Percentiles rank a stretch among this genome's conserved stretches.
Conservation (phyloP, 306 rosid species). For the Oemleria cerasiformis region DNA sequence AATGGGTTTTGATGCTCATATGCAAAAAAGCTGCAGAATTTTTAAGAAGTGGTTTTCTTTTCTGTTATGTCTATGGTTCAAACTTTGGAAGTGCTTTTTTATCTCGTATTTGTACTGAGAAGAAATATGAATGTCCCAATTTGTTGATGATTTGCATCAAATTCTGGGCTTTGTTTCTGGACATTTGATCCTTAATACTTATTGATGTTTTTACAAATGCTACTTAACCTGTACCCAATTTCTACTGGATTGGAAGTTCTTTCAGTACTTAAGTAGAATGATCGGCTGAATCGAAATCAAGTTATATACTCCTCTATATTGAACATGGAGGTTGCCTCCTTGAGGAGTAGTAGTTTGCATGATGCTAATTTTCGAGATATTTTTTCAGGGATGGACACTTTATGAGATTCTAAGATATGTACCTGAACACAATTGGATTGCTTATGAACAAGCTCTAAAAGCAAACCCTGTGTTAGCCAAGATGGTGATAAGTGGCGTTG, state of each 20-base stretch:
- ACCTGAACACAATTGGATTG: slow-evolving; percentile 96
- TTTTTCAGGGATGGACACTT: slow-evolving; percentile 89
- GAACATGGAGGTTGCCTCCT: slow-evolving; percentile 2
- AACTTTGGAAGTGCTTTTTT: too few species aligned
- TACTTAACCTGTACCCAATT: neutral
- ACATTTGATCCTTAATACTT: neutral
- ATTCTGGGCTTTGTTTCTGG: neutral
- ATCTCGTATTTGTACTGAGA: neutral
- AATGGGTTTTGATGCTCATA: neutral
- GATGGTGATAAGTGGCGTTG: slow-evolving; percentile 88
- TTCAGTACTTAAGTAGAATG: neutral
- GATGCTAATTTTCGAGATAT: slow-evolving; percentile 10
- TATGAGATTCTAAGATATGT: slow-evolving; percentile 86
- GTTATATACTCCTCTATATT: neutral
- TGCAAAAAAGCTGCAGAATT: neutral
- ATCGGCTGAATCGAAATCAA: neutral
- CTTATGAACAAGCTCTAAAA: slow-evolving; percentile 86
- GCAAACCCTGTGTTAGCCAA: slow-evolving; percentile 85
- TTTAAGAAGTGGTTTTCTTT: neutral
- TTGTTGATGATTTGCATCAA: neutral
- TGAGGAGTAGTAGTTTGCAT: neutral
- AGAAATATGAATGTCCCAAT: neutral
- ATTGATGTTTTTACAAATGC: neutral
- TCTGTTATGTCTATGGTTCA: too few species aligned
- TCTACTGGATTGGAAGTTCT: neutral